Base-by-base conservation (phyloP, 768 basidiomycete species). In the Leccinum subgranulosum region DNA sequence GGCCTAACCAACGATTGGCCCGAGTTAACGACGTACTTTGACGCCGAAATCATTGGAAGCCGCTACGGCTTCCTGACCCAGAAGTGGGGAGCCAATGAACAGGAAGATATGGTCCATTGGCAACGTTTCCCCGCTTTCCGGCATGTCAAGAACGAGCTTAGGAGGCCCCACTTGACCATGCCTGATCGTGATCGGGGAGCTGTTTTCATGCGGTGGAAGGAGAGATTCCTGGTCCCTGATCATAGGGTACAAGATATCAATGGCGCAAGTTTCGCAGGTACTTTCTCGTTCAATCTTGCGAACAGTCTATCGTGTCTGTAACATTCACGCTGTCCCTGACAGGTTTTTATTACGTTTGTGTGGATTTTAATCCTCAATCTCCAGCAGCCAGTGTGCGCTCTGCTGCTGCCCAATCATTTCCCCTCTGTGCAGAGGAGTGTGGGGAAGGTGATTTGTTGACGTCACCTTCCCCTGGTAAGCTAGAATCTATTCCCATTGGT, bases 121-220 rank as follows among this genome's bases (percentile, higher is more conserved):
- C 82, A 84, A 36, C 85, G 94, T 46, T 98, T 98, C 76, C 92
- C 92, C 39, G 87, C 93, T 23, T 94, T 95, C 74, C 83, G 88
- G 43, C 83, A 90, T 65, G 83, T 94, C 61, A 86, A 85, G 70
- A 79, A 82, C 58, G 91, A 95, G 66, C 81, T 94, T 60, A 83
- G 86, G 69, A 79, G 83, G 67, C 92, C 93, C 0, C 81, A 86
- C 60, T 66, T 92, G 72, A 92, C 90, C 43, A 86, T 96, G 67
- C 75, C 83, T 48, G 88, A 90, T 66, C 79, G 87, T 43, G 86
- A 89, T 65, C 82, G 88, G 50, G 87, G 88, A 1, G 88, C 88
- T 25, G 85, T 94, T 29, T 98, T 98, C 71, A 93, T 98, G 88
- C 80, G 96, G 59, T 95, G 94, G 90, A 98, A 98, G 75, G 96